Evolutionary conservation across 1,284 basidiomycete genomes (phyloP).

Genomic region (Ceraceosorus guamensis): DNA sequence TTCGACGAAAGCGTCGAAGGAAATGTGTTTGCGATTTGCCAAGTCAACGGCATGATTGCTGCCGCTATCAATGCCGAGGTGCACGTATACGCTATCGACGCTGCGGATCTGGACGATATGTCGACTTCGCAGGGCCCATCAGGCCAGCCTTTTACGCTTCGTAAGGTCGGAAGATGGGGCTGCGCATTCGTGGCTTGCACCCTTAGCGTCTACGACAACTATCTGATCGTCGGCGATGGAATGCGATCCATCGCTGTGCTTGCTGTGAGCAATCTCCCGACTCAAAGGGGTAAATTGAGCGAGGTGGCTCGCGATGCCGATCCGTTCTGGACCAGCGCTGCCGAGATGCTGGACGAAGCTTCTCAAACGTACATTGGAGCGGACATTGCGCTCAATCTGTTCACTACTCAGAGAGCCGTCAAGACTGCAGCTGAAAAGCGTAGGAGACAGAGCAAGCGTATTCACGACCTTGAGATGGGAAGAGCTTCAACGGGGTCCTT

Average conservation of each 20-base stretch:
- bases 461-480: neutral
- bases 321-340: constrained; percentile 44
- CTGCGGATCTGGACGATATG: neutral
- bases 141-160: constrained; percentile 8
- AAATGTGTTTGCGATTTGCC: constrained; percentile 34
- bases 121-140: no score
- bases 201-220: constrained; percentile 18
- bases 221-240: constrained; percentile 37
- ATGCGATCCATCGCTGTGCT: constrained; percentile 41
- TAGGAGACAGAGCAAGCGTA: neutral
- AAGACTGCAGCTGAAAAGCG: constrained; percentile 7
- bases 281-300: constrained; percentile 10
- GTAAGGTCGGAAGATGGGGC: constrained; percentile 30
- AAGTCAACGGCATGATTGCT: constrained; percentile 16
- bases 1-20: constrained; percentile 29
- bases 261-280: constrained; percentile 17
- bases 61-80: constrained; percentile 43
- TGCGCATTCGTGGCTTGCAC: constrained; percentile 41
- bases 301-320: constrained; percentile 43
- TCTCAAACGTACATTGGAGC: constrained; percentile 39
- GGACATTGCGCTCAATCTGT: constrained; percentile 44
- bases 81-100: constrained; percentile 3
- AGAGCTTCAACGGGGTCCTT: no score
- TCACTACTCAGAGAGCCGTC: constrained; percentile 29
- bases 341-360: constrained; percentile 21